These are phyloP conservation scores for Mycena sanguinolenta DNA, from an alignment of 768 basidiomycete genomes.

Conservation along the genomic window DNA sequence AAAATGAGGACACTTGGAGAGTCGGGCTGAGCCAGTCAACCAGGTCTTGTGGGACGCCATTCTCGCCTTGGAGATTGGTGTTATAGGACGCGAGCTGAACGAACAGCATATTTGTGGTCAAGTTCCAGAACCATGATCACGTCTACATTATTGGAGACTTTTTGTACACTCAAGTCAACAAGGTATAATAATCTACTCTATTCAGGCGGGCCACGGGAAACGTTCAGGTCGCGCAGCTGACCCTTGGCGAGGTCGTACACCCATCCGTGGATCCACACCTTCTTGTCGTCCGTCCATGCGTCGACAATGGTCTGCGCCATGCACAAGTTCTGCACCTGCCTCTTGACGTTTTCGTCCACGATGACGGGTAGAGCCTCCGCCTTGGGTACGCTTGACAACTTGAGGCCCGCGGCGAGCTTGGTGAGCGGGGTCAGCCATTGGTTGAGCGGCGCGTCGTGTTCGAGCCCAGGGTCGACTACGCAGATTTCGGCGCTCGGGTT, in stretches of 20 bases:
- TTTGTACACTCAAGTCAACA: too few relatives aligned
- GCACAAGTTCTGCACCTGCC: conserved; percentile 66
- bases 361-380: conserved; percentile 58
- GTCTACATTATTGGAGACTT: background rate
- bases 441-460: conserved; percentile 64
- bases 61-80: conserved; percentile 86
- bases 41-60: conserved; percentile 84
- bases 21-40: conserved; percentile 94
- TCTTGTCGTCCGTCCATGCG: conserved; percentile 63
- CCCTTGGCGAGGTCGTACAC: conserved; percentile 76
- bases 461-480: conserved; percentile 49
- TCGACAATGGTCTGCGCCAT: conserved; percentile 58
- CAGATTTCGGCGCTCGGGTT: conserved; percentile 46
- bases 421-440: conserved; percentile 83
- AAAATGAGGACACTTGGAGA: conserved; percentile 79
- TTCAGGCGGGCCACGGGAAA: conserved; percentile 56
- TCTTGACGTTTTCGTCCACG: conserved; percentile 72
- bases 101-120: conserved; percentile 50
- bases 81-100: conserved; percentile 93
- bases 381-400: conserved; percentile 53
- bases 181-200: conserved; percentile 4
- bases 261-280: conserved; percentile 78
- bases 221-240: conserved; percentile 66
- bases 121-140: background rate
- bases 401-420: conserved; percentile 61